Base-by-base conservation (phyloP, 371 early-diverging fungal species). In the Dinochytrium kinnereticum region DNA sequence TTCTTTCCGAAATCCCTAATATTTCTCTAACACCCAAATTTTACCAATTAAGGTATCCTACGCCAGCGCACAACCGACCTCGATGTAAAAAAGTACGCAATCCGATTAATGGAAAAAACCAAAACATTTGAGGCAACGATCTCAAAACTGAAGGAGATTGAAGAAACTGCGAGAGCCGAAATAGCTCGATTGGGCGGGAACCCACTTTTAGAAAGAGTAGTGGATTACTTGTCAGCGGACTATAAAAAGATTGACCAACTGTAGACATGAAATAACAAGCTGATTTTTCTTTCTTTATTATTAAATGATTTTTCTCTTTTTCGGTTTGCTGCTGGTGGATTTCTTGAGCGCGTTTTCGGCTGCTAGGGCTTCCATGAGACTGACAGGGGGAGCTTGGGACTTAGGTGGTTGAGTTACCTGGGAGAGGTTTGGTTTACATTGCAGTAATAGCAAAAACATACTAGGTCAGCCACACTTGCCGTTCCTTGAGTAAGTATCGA, bases 81-180 rank as follows among this genome's bases (percentile, higher is more conserved):
- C 2, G 93, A 96, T 50, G 77, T 98, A 26, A 98, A 98, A 77
- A 83, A 86, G 51, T 94, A 93, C 73, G 97, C 97, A 0, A 87
- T 98, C 67, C 82, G 86, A 64, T 74, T 96, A 31, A 89, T 97
- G 88, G 84, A 91, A 59, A 82, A 88, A 61, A 89, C 94, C 0
- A 75, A 84, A 26, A 90, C 94, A 5, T 96, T 98, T 73, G 92
- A 87, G 17, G 95, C 95, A 72, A 92, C 93, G 28, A 78, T 85
- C 10, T 64, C 80, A 5, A 88, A 85, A 64, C 78, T 97, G 68
- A 37, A 36, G 1, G 40, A 80, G 10, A 82, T 94, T 40, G 96
- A 96, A 75, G 50, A 59, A 0, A 84, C 87, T 3, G 90, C 90
- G 1, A 76, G 86, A 3, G 74, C 78, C 0, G 90, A 90, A 75